A percentile compares a stretch with the other conserved stretches of the same genome.
Evolutionary conservation across 306 rosid species (phyloP).

Genomic region (Castanopsis chinensis): DNA sequence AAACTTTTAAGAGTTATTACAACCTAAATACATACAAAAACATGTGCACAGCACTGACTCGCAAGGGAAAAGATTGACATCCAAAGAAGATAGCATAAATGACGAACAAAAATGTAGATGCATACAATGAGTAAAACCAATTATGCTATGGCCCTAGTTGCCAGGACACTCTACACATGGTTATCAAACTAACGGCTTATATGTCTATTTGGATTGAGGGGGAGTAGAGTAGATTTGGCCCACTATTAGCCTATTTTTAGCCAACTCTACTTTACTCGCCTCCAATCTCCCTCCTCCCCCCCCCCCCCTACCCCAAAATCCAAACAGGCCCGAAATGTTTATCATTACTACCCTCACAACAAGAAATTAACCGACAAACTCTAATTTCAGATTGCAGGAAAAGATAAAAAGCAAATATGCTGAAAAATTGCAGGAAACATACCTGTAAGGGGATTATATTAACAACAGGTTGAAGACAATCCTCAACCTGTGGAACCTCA

Average conservation of each 20-base stretch:
- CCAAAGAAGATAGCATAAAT: not conserved
- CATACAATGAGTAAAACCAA: not conserved
- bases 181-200: not conserved
- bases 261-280: no score
- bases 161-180: not conserved
- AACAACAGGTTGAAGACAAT: conserved; percentile 97
- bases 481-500: conserved; percentile 90
- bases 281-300: no score
- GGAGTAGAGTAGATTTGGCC: no score
- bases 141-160: not conserved
- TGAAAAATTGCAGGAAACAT: conserved; percentile 1
- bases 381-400: not conserved
- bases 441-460: conserved; percentile 94
- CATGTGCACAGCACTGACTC: not conserved
- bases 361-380: not conserved
- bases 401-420: not conserved
- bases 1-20: not conserved
- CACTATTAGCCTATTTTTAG: no score
- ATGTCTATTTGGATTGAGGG: not conserved
- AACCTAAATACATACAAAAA: not conserved
- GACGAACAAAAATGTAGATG: not conserved
- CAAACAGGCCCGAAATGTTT: not conserved
- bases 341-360: not conserved
- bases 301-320: no score
- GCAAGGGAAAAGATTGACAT: not conserved